phyloP scores from a whole-genome alignment of 1,139 yeast genomes.

The Schizosaccharomyces versatilis region DNA sequence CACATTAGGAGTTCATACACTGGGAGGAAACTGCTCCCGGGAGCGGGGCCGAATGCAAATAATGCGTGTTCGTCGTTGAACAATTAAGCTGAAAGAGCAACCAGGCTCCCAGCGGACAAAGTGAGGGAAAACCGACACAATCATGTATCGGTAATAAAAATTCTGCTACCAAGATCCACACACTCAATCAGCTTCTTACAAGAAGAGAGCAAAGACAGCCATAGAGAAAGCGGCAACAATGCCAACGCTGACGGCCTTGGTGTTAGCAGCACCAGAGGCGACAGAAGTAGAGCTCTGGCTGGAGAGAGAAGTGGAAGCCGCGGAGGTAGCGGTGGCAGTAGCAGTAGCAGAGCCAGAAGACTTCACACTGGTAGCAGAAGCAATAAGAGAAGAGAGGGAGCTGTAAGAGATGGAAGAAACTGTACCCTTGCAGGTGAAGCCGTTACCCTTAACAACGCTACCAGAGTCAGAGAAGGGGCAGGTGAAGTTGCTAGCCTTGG shows the following conservation, averaged over 20 bases:
- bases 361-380: slow-evolving; percentile 12
- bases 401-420: slow-evolving; percentile 29
- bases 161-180: too few species aligned
- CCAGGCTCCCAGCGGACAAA: too few species aligned
- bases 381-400: slow-evolving; percentile 13
- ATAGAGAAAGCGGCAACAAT: slow-evolving; percentile 12
- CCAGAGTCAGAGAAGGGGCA: slow-evolving; percentile 32
- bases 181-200: not conserved
- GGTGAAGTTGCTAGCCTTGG: slow-evolving; percentile 50
- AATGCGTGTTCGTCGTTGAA: too few species aligned
- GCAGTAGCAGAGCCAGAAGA: slow-evolving; percentile 6
- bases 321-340: slow-evolving; percentile 10
- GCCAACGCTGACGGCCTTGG: slow-evolving; percentile 13
- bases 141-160: too few species aligned
- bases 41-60: too few species aligned
- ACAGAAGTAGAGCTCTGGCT: slow-evolving; percentile 12
- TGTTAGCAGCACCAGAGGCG: slow-evolving; percentile 10
- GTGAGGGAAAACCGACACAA: too few species aligned
- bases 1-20: too few species aligned
- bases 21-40: too few species aligned
- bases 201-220: not conserved
- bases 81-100: too few species aligned
- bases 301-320: slow-evolving; percentile 12
- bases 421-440: slow-evolving; percentile 60
- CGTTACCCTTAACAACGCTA: slow-evolving; percentile 77